Conservation (phyloP, 306 rosid genomes). For the Trichosanthes cucumerina region DNA sequence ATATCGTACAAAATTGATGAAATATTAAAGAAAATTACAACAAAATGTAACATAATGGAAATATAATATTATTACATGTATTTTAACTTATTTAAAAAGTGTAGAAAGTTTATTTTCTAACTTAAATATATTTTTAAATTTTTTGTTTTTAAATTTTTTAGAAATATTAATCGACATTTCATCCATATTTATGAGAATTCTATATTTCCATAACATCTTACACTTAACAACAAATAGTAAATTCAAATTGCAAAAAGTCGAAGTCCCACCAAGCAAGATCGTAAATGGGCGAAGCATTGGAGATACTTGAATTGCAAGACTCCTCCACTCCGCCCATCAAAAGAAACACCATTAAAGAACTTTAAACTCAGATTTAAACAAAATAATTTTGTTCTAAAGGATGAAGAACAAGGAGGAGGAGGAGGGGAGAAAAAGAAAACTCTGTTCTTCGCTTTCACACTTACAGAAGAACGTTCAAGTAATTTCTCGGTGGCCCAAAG, state of each 20-base stretch:
- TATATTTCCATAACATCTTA: too few relatives aligned
- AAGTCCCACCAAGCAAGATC: neutral
- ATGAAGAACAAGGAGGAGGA: neutral
- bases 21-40: too few relatives aligned
- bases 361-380: neutral
- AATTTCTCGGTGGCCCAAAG: neutral
- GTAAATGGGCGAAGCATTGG: neutral
- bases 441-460: neutral
- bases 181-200: too few relatives aligned
- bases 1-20: too few relatives aligned
- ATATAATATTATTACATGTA: too few relatives aligned
- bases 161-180: too few relatives aligned
- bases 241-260: neutral
- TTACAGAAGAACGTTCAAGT: neutral
- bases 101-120: too few relatives aligned
- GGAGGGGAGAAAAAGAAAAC: neutral
- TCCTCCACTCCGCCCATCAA: neutral
- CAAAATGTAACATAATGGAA: too few relatives aligned
- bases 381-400: neutral
- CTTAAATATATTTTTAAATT: too few relatives aligned
- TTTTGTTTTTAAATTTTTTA: too few relatives aligned
- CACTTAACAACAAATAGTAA: too few relatives aligned
- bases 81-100: too few relatives aligned
- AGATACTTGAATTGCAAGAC: neutral
- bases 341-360: neutral